Evolutionary conservation across 2,329 filamentous ascomycete genomes (phyloP), one percentile per base, ranked within the genome.

Genomic region (Colletotrichum aenigma): DNA sequence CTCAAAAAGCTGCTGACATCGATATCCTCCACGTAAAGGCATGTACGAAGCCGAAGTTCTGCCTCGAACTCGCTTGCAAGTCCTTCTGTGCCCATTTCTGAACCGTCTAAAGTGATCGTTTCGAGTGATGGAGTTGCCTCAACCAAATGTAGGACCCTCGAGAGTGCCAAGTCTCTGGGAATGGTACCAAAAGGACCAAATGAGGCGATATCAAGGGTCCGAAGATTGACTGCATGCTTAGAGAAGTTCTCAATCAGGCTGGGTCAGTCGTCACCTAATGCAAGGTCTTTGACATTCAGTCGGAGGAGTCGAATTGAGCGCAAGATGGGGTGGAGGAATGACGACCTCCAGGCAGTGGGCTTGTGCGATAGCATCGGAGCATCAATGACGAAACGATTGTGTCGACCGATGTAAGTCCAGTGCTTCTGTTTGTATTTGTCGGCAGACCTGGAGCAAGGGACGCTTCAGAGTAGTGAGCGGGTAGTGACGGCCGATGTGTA

Each of bases 281-380:
- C 43, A 21, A 52, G 43, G 10, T 52, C 43, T 52, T 52, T 52
- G 43, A 52, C 43, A 52, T 52, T 52, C 43, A 52, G n/a, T 52
- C 43, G 43, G 2, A 52, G 43, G 2, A 4, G 43, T 2, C 43
- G 43, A 13, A 52, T 21, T 2, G 43, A 21, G 6, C 43, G 43
- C n/a, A 52, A 2, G 2, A 52, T 21, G 10, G 10, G 43, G 2
- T 3, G 43, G 9, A 52, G n/a, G 10, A 52, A 52, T 52, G 43
- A 52, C 10, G 43, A 52, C 21, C 43, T 13, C n/a, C 18, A 52
- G 43, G n/a, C 10, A 1, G 10, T 21, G n/a, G 18, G n/a, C 43
- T 52, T 52, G 43, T 21, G 43, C 43, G n/a, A 52, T 1, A 52
- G 43, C 43, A 52, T 21, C 10, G 43, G 43, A 21, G 43, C 43